Evolutionary conservation across 1,284 basidiomycete species (phyloP).

Genomic region (Puccinia polysora): DNA sequence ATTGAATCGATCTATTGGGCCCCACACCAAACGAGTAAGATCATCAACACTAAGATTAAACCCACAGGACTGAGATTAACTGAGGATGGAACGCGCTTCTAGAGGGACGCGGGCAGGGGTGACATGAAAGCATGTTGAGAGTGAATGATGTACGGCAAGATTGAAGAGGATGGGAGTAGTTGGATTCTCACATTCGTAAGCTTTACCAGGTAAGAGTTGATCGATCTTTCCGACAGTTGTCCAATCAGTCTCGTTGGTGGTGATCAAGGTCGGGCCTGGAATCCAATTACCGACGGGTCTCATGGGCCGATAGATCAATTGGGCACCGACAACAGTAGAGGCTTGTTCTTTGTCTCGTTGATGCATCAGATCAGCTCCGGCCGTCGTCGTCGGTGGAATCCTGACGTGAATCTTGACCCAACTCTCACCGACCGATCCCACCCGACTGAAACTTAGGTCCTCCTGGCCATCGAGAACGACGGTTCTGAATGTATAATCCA

Average conservation of each 20-base stretch:
- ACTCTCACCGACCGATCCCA: conserved; percentile 66
- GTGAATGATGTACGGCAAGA: neutral
- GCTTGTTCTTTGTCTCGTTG: neutral
- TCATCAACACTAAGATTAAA: too few species aligned
- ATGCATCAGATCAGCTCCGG: neutral
- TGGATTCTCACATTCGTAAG: conserved; percentile 27
- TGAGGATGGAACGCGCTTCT: too few species aligned
- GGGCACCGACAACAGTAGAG: neutral
- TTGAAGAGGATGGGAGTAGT: neutral
- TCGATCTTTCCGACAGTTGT: conserved; percentile 31
- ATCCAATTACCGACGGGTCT: conserved; percentile 32
- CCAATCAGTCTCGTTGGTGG: conserved; percentile 36
- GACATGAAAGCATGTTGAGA: too few species aligned
- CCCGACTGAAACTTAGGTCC: conserved; percentile 62
- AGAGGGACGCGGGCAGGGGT: too few species aligned
- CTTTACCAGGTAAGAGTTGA: conserved; percentile 18
- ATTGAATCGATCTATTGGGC: conserved; percentile 24
- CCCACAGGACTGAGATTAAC: too few species aligned
- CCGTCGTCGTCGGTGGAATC: conserved; percentile 55
- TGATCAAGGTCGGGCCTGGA: conserved; percentile 9
- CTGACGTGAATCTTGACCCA: conserved; percentile 63
- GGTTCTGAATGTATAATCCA: conserved; percentile 60
- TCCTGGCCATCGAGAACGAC: conserved; percentile 58
- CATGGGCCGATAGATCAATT: conserved; percentile 39
- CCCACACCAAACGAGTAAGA: too few species aligned